Base-by-base conservation (phyloP, 768 basidiomycete genomes). In the Mycena indigotica region DNA sequence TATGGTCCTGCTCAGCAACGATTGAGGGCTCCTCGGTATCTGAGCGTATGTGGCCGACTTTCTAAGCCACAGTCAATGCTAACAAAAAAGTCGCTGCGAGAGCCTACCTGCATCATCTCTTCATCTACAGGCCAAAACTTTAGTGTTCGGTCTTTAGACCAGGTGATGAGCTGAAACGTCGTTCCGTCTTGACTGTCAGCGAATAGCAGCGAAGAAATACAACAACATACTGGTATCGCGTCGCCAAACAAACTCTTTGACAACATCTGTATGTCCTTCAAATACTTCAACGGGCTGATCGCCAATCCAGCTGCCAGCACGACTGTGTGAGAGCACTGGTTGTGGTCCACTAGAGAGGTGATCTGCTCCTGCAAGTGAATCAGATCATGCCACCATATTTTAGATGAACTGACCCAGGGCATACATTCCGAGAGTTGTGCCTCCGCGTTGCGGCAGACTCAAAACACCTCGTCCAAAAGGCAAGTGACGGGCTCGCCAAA, bases 171-270 rank as follows among this genome's bases (percentile, higher is more conserved):
- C 64, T 85, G 86, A 67, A 85, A 87, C 38, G 84, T 81, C 39
- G 77, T 65, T 35, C 68, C 69, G 28, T 75, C 75, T 76, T 16
- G 16, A 19, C 28, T 6, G 19, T 28, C 12, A 28, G 5, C 28
- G 24, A 19, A 38, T 21, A n/a, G 19, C 32, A 26, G 10, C 24
- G 38, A 24, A 19, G 16, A 28, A 40, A 52, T 28, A 54, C 8
- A 56, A 21, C 40, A 51, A 68, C 72, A 21, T 19, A 85, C 88
- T 85, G 60, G 73, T 65, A 4, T 80, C 82, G 66, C 80, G 84
- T 58, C 97, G 78, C 97, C 97, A 99, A 1, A 99, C 95, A 69
- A 96, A 99, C 73, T 99, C 96, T 67, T 96, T 97, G 19, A 98
- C 96, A 2, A 95, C 93, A 61, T 96, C 94, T 0, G 85, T 83